Evolutionary conservation across 352 stramenopile genomes (phyloP).

Genomic region (Globisporangium parvum): DNA sequence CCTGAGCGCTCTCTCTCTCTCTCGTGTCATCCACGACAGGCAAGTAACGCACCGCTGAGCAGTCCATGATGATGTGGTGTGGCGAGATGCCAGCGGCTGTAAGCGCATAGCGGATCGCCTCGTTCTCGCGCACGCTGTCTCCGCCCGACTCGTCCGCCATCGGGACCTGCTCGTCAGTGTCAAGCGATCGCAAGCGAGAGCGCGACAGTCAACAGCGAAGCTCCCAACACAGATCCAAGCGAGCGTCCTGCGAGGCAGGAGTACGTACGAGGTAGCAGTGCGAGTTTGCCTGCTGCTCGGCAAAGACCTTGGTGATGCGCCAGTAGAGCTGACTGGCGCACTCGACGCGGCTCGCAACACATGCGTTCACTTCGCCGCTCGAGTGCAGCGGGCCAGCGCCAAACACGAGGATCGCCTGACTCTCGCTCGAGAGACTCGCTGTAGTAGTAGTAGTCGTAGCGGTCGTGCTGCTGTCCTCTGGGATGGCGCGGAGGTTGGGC

Average conservation of each 20-base stretch:
- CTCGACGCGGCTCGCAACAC: slow-evolving; percentile 27
- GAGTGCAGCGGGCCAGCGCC: slow-evolving; percentile 26
- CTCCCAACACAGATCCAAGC: background rate
- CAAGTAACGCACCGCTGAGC: slow-evolving; percentile 32
- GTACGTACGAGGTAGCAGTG: slow-evolving; percentile 35
- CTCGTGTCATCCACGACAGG: background rate
- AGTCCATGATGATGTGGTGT: slow-evolving; percentile 70
- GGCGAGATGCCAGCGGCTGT: slow-evolving; percentile 46
- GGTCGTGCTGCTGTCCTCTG: slow-evolving; percentile 21
- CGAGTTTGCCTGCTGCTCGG: slow-evolving; percentile 26
- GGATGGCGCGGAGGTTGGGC: slow-evolving; percentile 49
- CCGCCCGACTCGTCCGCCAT: slow-evolving; percentile 32
- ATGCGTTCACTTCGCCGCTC: slow-evolving; percentile 23
- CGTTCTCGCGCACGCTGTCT: slow-evolving; percentile 38
- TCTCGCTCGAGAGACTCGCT: slow-evolving; percentile 10
- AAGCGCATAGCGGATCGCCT: slow-evolving; percentile 47
- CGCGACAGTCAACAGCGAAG: background rate
- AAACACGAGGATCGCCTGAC: slow-evolving; percentile 48
- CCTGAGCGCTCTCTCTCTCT: background rate
- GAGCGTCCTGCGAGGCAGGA: background rate
- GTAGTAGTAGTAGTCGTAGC: background rate
- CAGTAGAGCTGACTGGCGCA: slow-evolving; percentile 50
- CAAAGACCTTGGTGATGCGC: slow-evolving; percentile 32
- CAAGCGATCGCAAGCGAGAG: slow-evolving; percentile 6
- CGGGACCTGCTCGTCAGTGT: slow-evolving; percentile 13